phyloP scores from a whole-genome alignment of 306 rosid species.

The Arachis hypogaea region DNA sequence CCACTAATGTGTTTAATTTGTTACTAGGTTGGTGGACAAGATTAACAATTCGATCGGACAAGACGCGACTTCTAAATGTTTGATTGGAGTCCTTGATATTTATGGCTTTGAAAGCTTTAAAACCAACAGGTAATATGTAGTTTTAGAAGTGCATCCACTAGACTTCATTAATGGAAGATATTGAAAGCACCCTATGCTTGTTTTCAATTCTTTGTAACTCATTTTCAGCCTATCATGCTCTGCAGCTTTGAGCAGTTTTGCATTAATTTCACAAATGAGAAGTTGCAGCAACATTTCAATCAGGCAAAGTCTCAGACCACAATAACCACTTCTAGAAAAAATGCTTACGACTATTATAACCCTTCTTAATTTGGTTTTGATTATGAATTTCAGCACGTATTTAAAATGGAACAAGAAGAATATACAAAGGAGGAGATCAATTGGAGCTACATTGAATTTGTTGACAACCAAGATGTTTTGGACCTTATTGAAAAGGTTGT shows the following conservation, averaged over 20 bases:
- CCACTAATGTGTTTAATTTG: slow-evolving; percentile 35
- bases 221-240: slow-evolving; percentile 57
- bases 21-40: slow-evolving; percentile 92
- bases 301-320: slow-evolving; percentile 64
- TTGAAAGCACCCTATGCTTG: slow-evolving; percentile 44
- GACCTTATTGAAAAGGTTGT: slow-evolving; percentile 96
- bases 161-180: slow-evolving; percentile 35
- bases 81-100: slow-evolving; percentile 98
- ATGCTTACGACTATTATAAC: slow-evolving; percentile 32
- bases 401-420: slow-evolving; percentile 99
- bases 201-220: slow-evolving; percentile 55
- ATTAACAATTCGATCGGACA: slow-evolving; percentile 94
- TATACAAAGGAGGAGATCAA: slow-evolving; percentile 92
- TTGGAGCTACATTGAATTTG: slow-evolving; percentile 99
- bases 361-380: slow-evolving; percentile 35
- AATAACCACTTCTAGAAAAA: slow-evolving; percentile 21
- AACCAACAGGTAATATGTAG: slow-evolving; percentile 78
- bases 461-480: slow-evolving; percentile 94
- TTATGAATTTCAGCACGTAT: slow-evolving; percentile 80
- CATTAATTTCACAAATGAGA: slow-evolving; percentile 98
- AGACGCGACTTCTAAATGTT: slow-evolving; percentile 76
- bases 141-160: slow-evolving; percentile 23
- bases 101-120: slow-evolving; percentile 99
- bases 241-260: slow-evolving; percentile 99
- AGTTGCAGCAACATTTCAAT: slow-evolving; percentile 98